phyloP scores from a whole-genome alignment of 352 stramenopile genomes.

The Phytophthora pini region DNA sequence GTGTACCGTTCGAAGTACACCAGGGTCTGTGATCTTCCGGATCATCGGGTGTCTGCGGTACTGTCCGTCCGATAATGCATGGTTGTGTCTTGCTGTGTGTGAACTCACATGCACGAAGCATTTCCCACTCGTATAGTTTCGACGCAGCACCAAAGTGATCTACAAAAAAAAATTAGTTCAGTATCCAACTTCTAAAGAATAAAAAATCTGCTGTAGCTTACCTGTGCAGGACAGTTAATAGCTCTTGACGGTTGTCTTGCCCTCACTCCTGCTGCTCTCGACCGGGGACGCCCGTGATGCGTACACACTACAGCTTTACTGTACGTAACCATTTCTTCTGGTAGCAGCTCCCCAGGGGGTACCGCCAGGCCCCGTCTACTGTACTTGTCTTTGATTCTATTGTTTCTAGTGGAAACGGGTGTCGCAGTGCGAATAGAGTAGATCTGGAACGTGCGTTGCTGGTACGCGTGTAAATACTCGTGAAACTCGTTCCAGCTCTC shows the following conservation, averaged over 20 bases:
- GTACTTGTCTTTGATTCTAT: slow-evolving; percentile 31
- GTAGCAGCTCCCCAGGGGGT: slow-evolving; percentile 24
- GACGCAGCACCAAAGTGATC: slow-evolving; percentile 34
- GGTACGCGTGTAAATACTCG: slow-evolving; percentile 34
- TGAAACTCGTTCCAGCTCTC: slow-evolving; percentile 38
- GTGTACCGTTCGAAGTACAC: slow-evolving; percentile 25
- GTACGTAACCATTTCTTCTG: slow-evolving; percentile 33
- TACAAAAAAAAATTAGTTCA: slow-evolving; percentile 13
- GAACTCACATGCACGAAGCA: slow-evolving; percentile 38
- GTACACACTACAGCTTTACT: slow-evolving; percentile 39
- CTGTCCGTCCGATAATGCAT: slow-evolving; percentile 26
- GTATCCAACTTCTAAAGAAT: not conserved
- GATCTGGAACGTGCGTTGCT: slow-evolving; percentile 40
- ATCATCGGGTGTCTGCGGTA: slow-evolving; percentile 35
- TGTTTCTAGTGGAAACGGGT: slow-evolving; percentile 29
- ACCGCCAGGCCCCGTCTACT: slow-evolving; percentile 4
- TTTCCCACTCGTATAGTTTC: slow-evolving; percentile 23
- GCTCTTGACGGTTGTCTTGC: slow-evolving; percentile 18
- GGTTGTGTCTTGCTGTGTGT: slow-evolving; percentile 32
- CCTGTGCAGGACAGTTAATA: slow-evolving; percentile 37
- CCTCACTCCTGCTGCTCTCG: slow-evolving; percentile 21
- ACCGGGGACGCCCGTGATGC: slow-evolving; percentile 24
- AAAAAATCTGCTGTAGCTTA: not conserved
- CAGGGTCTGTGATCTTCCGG: slow-evolving; percentile 30
- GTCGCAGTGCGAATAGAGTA: slow-evolving; percentile 34